Conservation (phyloP, 2,329 filamentous ascomycete species). For the Diplodia sapinea region DNA sequence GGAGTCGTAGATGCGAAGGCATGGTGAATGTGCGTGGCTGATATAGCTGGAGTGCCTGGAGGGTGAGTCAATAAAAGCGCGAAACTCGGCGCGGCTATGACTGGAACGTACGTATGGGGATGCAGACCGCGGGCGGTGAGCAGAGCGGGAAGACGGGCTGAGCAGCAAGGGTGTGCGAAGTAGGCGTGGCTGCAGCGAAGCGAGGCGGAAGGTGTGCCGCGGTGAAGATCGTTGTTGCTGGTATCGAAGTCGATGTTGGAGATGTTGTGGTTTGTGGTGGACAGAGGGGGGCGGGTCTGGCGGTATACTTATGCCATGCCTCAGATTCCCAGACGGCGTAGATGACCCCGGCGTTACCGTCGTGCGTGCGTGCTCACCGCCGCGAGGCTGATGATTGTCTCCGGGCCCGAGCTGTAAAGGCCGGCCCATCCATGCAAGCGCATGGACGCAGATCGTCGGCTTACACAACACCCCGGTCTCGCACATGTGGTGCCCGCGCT, state of each 20-base stretch:
- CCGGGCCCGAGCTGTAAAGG: conserved; percentile 29
- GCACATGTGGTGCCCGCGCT: conserved; percentile 21
- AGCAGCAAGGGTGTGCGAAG: conserved; percentile 17
- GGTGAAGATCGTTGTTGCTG: neutral
- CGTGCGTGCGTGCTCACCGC: conserved; percentile 29
- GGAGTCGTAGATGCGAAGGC: conserved; percentile 57
- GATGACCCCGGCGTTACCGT: conserved; percentile 29
- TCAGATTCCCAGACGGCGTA: conserved; percentile 27
- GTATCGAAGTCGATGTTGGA: neutral
- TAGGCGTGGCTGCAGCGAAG: conserved; percentile 10
- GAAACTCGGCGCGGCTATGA: conserved; percentile 27
- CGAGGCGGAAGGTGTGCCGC: conserved; percentile 17
- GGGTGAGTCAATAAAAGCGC: conserved; percentile 30
- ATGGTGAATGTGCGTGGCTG: conserved; percentile 39
- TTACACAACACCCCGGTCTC: conserved; percentile 26
- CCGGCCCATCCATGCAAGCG: conserved; percentile 27
- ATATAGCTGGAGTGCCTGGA: conserved; percentile 22
- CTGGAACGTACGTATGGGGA: conserved; percentile 26
- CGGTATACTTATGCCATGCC: conserved; percentile 31
- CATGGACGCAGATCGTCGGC: conserved; percentile 26
- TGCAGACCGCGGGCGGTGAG: conserved; percentile 31
- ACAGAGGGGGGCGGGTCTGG: conserved; percentile 24
- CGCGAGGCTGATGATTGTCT: conserved; percentile 30
- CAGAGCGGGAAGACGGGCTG: conserved; percentile 19
- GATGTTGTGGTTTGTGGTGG: conserved; percentile 7